These are phyloP conservation scores for Suillus spraguei DNA, from an alignment of 768 basidiomycete genomes.

Conservation along the genomic window DNA sequence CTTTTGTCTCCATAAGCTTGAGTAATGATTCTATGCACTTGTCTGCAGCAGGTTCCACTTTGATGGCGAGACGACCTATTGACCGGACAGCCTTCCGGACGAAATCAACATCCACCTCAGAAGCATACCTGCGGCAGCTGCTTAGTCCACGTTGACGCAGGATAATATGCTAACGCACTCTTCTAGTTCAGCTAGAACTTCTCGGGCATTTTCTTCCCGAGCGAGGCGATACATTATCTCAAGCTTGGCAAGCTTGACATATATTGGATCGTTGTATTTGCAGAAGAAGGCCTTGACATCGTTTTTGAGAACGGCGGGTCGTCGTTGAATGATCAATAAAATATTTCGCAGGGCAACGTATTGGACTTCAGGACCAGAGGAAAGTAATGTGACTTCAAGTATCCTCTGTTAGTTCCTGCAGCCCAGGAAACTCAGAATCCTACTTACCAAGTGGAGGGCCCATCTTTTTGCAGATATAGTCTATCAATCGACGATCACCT, in stretches of 20 bases:
- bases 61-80: slow-evolving; percentile 97
- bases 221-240: slow-evolving; percentile 99
- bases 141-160: neutral
- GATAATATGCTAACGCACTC: slow-evolving; percentile 57
- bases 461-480: slow-evolving; percentile 96
- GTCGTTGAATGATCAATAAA: slow-evolving; percentile 93
- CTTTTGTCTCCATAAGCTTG: slow-evolving; percentile 87
- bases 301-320: slow-evolving; percentile 90
- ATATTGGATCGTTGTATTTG: slow-evolving; percentile 99
- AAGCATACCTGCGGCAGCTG: slow-evolving; percentile 72
- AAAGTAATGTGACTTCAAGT: slow-evolving; percentile 81
- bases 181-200: slow-evolving; percentile 92
- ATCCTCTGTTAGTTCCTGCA: slow-evolving; percentile 11
- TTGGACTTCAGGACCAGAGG: slow-evolving; percentile 98
- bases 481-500: slow-evolving; percentile 83
- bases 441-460: slow-evolving; percentile 87
- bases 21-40: slow-evolving; percentile 87
- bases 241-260: slow-evolving; percentile 96
- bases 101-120: slow-evolving; percentile 98
- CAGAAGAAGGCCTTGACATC: slow-evolving; percentile 99
- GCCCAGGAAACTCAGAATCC: neutral
- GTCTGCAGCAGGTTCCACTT: slow-evolving; percentile 88
- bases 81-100: slow-evolving; percentile 97
- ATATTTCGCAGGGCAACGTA: slow-evolving; percentile 98
- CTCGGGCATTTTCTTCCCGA: slow-evolving; percentile 89